These are phyloP conservation scores for Selaginella moellendorffii DNA, from an alignment of 75 land plant species.

Conservation along the genomic window DNA sequence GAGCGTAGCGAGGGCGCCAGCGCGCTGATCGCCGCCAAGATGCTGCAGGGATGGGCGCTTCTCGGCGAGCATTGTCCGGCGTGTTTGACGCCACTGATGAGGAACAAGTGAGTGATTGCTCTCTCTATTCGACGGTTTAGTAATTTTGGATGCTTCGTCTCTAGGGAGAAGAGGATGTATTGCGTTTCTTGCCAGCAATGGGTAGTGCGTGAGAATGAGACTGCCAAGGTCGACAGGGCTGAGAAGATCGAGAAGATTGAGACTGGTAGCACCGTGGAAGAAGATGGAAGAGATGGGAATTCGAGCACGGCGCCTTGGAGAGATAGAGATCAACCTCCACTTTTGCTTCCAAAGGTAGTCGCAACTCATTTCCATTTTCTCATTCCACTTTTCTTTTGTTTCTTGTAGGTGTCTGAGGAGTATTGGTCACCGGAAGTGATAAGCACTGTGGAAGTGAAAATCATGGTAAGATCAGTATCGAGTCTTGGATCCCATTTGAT, in stretches of 20 bases:
- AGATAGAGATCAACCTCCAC: no score
- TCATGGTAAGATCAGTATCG: no score
- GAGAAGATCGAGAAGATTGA: not conserved
- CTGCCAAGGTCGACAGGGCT: slow-evolving; percentile 5
- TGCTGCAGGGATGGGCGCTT: slow-evolving; percentile 36
- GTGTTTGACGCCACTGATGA: slow-evolving; percentile 30
- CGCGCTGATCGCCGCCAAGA: slow-evolving; percentile 28
- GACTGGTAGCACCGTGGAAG: not conserved
- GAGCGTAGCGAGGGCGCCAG: slow-evolving; percentile 16
- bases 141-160: not conserved
- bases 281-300: no score
- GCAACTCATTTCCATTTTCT: no score
- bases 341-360: no score
- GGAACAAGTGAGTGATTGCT: slow-evolving; percentile 19
- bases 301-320: no score
- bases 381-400: no score
- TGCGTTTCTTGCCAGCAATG: slow-evolving; percentile 30
- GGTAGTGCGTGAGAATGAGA: slow-evolving; percentile 21
- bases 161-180: slow-evolving; percentile 20
- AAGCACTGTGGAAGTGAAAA: no score
- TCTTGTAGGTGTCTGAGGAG: no score
- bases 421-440: no score
- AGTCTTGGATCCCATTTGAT: no score
- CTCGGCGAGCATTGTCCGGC: slow-evolving; percentile 28
- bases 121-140: not conserved